These are phyloP conservation scores for Boletus patriciae DNA, from an alignment of 768 basidiomycete species.

Conservation along the genomic window DNA sequence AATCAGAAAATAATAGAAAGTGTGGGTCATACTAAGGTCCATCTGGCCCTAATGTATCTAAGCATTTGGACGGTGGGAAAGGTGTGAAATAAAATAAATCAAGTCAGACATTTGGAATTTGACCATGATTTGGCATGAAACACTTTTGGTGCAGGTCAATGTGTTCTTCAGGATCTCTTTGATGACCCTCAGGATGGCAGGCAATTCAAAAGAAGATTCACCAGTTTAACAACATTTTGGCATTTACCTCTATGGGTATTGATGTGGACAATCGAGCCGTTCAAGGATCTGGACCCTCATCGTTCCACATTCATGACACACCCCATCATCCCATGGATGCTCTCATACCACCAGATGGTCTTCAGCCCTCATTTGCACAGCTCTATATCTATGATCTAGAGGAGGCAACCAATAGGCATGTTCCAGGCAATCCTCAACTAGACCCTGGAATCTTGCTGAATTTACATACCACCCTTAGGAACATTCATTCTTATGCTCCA, in stretches of 20 bases:
- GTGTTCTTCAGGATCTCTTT: conserved; percentile 8
- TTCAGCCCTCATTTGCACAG: conserved; percentile 37
- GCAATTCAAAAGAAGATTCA: conserved; percentile 36
- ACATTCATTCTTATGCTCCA: conserved; percentile 27
- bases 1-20: too few species aligned
- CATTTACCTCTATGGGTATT: conserved; percentile 9
- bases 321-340: conserved; percentile 39
- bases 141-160: too few species aligned
- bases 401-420: conserved; percentile 31
- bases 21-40: too few species aligned
- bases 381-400: conserved; percentile 43
- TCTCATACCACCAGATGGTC: conserved; percentile 25
- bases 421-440: conserved; percentile 25
- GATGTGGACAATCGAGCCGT: neutral
- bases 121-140: too few species aligned
- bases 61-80: too few species aligned
- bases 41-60: too few species aligned
- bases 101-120: too few species aligned
- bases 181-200: conserved; percentile 8
- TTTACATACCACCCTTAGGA: conserved; percentile 27
- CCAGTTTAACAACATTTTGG: conserved; percentile 37
- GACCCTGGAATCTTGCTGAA: conserved; percentile 17
- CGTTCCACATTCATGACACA: conserved; percentile 32
- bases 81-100: too few species aligned
- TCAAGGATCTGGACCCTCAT: conserved; percentile 19